These are phyloP conservation scores for Ustilago xerochloae DNA, from an alignment of 1,284 basidiomycete species.

Conservation along the genomic window DNA sequence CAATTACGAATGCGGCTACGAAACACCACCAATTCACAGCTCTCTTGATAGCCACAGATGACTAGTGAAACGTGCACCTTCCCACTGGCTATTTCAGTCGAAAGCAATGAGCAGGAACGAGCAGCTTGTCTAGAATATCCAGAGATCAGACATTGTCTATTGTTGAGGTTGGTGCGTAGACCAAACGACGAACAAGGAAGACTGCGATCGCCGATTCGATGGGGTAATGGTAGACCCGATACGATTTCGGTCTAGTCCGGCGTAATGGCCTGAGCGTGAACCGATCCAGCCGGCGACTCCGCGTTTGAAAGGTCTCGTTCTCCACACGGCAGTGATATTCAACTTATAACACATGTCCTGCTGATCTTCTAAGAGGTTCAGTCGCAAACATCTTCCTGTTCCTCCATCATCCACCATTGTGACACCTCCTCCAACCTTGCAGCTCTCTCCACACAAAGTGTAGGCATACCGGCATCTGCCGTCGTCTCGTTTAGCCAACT, in stretches of 20 bases:
- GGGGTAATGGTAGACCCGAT: too few species aligned
- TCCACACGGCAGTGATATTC: conserved; percentile 23
- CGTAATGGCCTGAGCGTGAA: conserved; percentile 26
- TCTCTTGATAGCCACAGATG: too few species aligned
- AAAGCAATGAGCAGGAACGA: too few species aligned
- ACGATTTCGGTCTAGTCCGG: conserved; percentile 37
- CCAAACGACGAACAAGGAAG: too few species aligned
- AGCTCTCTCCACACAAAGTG: background rate
- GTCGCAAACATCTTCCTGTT: background rate
- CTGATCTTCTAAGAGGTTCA: background rate
- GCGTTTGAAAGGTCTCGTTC: conserved; percentile 31
- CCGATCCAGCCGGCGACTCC: conserved; percentile 34
- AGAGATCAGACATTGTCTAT: too few species aligned
- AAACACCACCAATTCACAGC: background rate
- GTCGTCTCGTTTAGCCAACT: background rate
- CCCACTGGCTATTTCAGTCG: too few species aligned
- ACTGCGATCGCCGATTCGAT: background rate
- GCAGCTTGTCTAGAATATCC: too few species aligned
- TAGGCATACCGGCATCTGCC: background rate
- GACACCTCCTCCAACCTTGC: too few species aligned
- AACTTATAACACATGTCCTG: background rate
- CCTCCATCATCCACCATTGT: conserved; percentile 9
- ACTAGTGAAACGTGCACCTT: too few species aligned
- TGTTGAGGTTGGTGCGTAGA: too few species aligned
- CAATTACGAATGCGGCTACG: conserved; percentile 11